Percentiles rank a stretch among this genome's conserved stretches.
Conservation (phyloP, 176 grass and related monocot species). For the Rhynchospora pubera region DNA sequence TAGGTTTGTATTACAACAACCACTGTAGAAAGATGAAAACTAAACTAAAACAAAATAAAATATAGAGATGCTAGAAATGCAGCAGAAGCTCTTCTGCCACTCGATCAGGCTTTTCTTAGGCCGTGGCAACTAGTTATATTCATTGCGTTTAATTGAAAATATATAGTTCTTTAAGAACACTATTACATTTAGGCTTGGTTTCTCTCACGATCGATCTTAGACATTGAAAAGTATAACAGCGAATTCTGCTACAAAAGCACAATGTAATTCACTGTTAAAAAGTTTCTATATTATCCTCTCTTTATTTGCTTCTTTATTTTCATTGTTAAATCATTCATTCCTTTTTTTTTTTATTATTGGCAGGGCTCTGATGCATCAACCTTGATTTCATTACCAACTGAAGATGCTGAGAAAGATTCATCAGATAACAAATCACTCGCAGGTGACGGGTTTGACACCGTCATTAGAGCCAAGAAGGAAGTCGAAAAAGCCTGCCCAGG, state of each 20-base stretch:
- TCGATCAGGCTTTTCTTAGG: not conserved
- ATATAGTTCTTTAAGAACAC: not conserved
- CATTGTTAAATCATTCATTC: not conserved
- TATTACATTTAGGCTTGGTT: no score
- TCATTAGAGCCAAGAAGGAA: constrained; percentile 44
- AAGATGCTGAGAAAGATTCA: constrained; percentile 78
- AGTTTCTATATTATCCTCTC: not conserved
- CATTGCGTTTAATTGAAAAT: not conserved
- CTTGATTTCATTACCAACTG: constrained; percentile 32
- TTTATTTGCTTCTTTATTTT: not conserved
- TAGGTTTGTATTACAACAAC: not conserved
- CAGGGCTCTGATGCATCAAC: constrained; percentile 64
- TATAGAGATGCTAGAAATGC: not conserved
- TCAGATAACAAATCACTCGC: constrained; percentile 71
- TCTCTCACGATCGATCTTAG: no score
- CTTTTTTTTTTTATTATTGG: not conserved
- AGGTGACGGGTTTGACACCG: constrained; percentile 78
- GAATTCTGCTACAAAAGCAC: not conserved
- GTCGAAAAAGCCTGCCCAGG: constrained; percentile 61
- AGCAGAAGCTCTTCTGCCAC: not conserved
- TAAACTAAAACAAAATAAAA: not conserved
- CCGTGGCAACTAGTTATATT: not conserved
- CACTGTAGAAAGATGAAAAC: not conserved
- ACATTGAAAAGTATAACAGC: not conserved
- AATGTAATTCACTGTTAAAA: not conserved